A percentile compares a stretch with the other conserved stretches of the same genome.
These are phyloP conservation scores for Chaetomium sp. DNA, from an alignment of 2,329 filamentous ascomycete species.

Conservation along the genomic window DNA sequence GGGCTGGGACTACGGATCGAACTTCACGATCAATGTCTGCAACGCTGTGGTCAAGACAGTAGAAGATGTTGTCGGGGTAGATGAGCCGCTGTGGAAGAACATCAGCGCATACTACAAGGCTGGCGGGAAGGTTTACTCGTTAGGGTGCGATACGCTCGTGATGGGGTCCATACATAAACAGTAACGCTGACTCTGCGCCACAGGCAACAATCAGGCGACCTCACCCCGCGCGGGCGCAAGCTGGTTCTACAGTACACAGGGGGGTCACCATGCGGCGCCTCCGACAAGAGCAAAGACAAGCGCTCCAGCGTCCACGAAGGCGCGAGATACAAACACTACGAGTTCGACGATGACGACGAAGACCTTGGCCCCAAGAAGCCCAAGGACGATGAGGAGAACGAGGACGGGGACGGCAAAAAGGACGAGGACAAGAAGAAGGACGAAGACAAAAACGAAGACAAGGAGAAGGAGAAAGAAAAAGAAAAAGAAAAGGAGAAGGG, in stretches of 20 bases:
- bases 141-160: slow-evolving; percentile 61
- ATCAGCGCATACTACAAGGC: slow-evolving; percentile 76
- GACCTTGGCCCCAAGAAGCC: slow-evolving; percentile 28
- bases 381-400: slow-evolving; percentile 21
- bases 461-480: slow-evolving; percentile 38
- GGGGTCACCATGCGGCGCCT: slow-evolving; percentile 68
- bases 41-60: slow-evolving; percentile 70
- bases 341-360: slow-evolving; percentile 25
- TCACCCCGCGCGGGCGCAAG: slow-evolving; percentile 68
- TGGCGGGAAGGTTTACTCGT: slow-evolving; percentile 68
- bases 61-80: slow-evolving; percentile 64
- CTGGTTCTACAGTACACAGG: slow-evolving; percentile 75
- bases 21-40: slow-evolving; percentile 85
- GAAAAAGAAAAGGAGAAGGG: slow-evolving; percentile 33
- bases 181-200: slow-evolving; percentile 19
- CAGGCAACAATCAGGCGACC: slow-evolving; percentile 57
- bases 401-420: neutral
- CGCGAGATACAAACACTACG: slow-evolving; percentile 39
- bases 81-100: slow-evolving; percentile 65
- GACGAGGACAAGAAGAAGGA: neutral
- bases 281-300: slow-evolving; percentile 46
- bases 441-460: slow-evolving; percentile 32
- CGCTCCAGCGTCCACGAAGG: slow-evolving; percentile 42
- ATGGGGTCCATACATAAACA: neutral
- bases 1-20: slow-evolving; percentile 76